Evolutionary conservation across 306 rosid species (phyloP).

Genomic region (Vicia faba): DNA sequence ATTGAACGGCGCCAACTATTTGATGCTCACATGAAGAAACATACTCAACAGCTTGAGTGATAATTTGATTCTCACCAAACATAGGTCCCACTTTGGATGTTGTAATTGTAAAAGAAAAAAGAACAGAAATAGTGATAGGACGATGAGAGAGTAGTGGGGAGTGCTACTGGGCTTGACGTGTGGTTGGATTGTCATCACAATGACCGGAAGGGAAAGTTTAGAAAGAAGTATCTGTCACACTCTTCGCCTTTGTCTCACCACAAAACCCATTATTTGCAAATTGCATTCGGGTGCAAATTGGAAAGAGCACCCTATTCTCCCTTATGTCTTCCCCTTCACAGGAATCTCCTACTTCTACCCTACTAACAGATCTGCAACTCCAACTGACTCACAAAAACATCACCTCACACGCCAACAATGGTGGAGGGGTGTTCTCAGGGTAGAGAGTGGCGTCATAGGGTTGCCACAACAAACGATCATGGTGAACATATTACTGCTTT

Average conservation of each 20-base stretch:
- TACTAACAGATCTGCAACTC: no score
- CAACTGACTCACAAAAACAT: not conserved
- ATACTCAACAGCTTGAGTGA: not conserved
- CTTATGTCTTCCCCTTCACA: not conserved
- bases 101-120: not conserved
- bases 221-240: not conserved
- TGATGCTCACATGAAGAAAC: conserved; percentile 2
- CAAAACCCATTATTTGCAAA: not conserved
- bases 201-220: not conserved
- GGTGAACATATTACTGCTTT: not conserved
- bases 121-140: not conserved
- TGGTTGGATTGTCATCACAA: not conserved
- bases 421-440: not conserved
- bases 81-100: not conserved
- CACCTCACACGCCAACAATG: not conserved
- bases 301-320: not conserved
- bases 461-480: not conserved
- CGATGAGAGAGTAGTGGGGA: not conserved
- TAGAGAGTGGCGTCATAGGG: not conserved
- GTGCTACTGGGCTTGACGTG: not conserved
- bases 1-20: not conserved
- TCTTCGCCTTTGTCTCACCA: not conserved
- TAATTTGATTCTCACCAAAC: not conserved
- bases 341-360: not conserved
- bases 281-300: not conserved